Conservation (phyloP, 1,284 basidiomycete species). For the Vanrija sp. region DNA sequence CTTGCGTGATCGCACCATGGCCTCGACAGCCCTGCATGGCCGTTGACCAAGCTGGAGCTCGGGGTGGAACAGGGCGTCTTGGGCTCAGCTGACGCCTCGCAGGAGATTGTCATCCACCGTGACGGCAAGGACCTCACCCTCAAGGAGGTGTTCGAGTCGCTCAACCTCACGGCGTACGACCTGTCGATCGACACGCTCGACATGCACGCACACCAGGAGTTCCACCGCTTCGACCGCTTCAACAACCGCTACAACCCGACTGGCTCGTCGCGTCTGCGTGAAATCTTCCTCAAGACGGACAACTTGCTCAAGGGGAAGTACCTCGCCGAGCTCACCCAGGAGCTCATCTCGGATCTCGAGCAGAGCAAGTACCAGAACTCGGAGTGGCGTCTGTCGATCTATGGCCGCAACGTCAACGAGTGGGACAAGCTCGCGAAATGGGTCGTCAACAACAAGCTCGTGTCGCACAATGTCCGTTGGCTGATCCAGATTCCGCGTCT, state of each 20-base stretch:
- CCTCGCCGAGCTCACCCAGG: conserved; percentile 79
- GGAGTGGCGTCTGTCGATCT: conserved; percentile 96
- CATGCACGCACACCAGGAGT: conserved; percentile 96
- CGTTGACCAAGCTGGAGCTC: too few species aligned
- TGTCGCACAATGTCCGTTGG: conserved; percentile 97
- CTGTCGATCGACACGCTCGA: conserved; percentile 98
- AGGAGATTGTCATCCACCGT: conserved; percentile 95
- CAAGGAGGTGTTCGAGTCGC: conserved; percentile 88
- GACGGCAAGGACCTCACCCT: conserved; percentile 87
- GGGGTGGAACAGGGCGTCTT: too few species aligned
- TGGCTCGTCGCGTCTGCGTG: conserved; percentile 88
- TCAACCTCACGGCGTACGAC: conserved; percentile 94
- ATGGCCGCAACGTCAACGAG: conserved; percentile 69
- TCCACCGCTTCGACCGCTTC: conserved; percentile 96
- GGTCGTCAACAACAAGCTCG: conserved; percentile 90
- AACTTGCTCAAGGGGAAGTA: conserved; percentile 90
- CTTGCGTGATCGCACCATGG: neutral
- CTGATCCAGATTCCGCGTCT: conserved; percentile 92
- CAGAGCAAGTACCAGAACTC: conserved; percentile 99
- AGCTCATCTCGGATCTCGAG: conserved; percentile 93
- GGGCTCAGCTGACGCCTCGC: conserved; percentile 5
- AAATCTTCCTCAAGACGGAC: conserved; percentile 98
- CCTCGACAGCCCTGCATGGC: too few species aligned
- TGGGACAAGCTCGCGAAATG: conserved; percentile 99
- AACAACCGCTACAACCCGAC: conserved; percentile 56